These are phyloP conservation scores for Populus hybrid DNA, from an alignment of 441 rosid species.

Conservation along the genomic window DNA sequence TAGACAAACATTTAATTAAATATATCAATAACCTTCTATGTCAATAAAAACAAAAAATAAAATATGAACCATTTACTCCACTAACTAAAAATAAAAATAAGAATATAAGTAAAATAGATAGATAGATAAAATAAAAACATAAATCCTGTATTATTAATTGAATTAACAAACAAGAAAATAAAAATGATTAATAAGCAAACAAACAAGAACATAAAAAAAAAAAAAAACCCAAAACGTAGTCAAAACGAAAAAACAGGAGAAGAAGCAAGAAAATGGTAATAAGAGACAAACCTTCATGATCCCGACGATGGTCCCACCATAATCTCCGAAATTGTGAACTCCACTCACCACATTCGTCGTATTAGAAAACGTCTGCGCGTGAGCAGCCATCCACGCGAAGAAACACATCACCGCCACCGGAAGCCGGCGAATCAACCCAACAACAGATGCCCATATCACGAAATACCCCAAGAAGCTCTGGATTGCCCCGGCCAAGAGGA, in stretches of 20 bases:
- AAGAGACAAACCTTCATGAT: conserved; percentile 59
- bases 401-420: conserved; percentile 76
- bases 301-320: conserved; percentile 86
- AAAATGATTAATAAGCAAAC: too few relatives aligned
- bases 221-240: neutral
- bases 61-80: too few relatives aligned
- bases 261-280: neutral
- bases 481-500: conserved; percentile 58
- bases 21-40: too few relatives aligned
- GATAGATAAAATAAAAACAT: too few relatives aligned
- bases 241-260: neutral
- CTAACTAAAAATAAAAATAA: too few relatives aligned
- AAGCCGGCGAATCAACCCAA: conserved; percentile 57
- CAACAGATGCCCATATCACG: conserved; percentile 75
- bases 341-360: conserved; percentile 77
- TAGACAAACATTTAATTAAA: too few relatives aligned
- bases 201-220: neutral
- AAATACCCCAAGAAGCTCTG: conserved; percentile 71
- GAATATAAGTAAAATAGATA: too few relatives aligned
- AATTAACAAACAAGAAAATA: too few relatives aligned
- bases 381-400: conserved; percentile 64
- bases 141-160: too few relatives aligned
- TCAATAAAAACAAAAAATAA: too few relatives aligned
- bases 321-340: conserved; percentile 59
- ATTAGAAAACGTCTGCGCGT: conserved; percentile 71